Evolutionary conservation across 1,284 basidiomycete genomes (phyloP), one percentile per base, ranked within the genome.

Genomic region (Pyrrhoderma noxium): DNA sequence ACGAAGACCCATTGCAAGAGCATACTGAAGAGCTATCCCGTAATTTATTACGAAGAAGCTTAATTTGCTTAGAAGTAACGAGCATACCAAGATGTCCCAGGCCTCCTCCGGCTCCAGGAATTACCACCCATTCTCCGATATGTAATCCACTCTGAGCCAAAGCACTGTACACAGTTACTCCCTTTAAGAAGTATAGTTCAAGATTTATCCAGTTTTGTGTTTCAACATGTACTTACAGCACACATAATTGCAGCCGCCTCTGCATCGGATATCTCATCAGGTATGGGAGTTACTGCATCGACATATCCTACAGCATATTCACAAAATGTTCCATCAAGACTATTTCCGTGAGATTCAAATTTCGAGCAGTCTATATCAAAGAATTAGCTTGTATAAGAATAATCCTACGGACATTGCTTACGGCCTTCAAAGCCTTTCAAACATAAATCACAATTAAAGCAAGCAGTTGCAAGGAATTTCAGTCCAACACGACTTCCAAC

Each of bases 161-260:
- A 0, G 89, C 92, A 60, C 88, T 85, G 67, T 92, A 93, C 0
- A 87, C 83, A 1, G 88, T 90, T 16, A 89, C 67, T 54, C 86
- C 88, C 76, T 84, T 58, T 25, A 19, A 48, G 35, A 46, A n/a
- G n/a, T 38, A 55, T 27, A 31, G 18, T 25, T 1, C 19, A 11
- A 18, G 54, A 16, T 11, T 31, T 34, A 25, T 16, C 5, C 39
- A 53, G 37, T 47, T 61, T 37, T 34, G 22, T 16, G 9, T n/a
- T 14, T 14, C 21, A n/a, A 45, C 16, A 66, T 75, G 54, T 62
- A 82, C 86, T 14, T 27, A 51, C 43, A 19, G 89, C 86, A 60
- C 89, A 93, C 18, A 92, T 79, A 56, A 93, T 79, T 8, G 89
- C 87, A 3, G 89, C 89, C 21, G 90, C 90, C 18, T 76, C 79